Evolutionary conservation across 768 basidiomycete genomes (phyloP), one percentile per base, ranked within the genome.

Genomic region (Pluteus cervinus): DNA sequence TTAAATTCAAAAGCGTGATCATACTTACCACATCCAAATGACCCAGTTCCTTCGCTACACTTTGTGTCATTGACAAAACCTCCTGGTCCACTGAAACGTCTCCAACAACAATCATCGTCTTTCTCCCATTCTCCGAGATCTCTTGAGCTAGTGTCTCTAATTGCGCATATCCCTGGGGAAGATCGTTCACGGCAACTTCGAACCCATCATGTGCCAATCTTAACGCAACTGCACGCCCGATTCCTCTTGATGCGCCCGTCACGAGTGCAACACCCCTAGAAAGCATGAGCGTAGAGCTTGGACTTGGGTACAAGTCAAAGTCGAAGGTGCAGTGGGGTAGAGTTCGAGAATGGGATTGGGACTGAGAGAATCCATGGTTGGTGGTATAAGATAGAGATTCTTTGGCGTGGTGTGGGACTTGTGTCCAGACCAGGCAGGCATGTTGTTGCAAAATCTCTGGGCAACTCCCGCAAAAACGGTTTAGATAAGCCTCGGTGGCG

Each of bases 51-150:
- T 58, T 45, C 2, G 64, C 66, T 4, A 65, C 52, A 17, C 46
- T 38, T 15, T 48, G 50, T 4, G 72, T 52, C 44, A 68, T 55
- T 2, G 21, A 33, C 41, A 57, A 51, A 3, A 71, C 66, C 4
- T 64, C 56, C 2, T 49, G 43, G 24, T 69, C 69, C 8, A 48
- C 29, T 7, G 51, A 43, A 8, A 71, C 57, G 36, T 71, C 63
- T 5, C 50, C 66, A 10, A 51, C 22, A 25, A 53, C 36, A 11
- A 49, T 33, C n/a, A 49, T 31, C 2, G 54, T 37, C 28, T 40
- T 50, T 14, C 55, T 36, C 7, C 56, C 56, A 28, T 50, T 45
- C 12, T 32, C 29, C 26, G 33, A 23, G 24, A 59, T 48, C 36
- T 56, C 44, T 7, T 41, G 35, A 7, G 40, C 51, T 12, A 58